Conservation (phyloP, 139 green algal species). For the Coccomyxa sp. region DNA sequence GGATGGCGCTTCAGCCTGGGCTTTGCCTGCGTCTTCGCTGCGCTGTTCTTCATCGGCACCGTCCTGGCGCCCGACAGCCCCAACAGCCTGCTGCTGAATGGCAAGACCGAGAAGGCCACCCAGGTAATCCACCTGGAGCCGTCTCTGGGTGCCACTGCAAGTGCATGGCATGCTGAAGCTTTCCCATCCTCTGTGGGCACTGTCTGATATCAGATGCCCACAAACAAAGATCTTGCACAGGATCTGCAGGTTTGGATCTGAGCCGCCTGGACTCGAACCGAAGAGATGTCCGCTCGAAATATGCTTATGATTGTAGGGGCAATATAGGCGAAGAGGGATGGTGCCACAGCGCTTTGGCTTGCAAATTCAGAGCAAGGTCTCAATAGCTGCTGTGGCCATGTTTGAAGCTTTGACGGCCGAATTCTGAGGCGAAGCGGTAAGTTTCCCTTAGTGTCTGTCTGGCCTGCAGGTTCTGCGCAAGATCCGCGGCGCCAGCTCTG, state of each 20-base stretch:
- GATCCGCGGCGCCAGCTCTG: too few relatives aligned
- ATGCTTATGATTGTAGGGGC: too few relatives aligned
- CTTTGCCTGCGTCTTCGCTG: too few relatives aligned
- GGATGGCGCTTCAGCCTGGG: too few relatives aligned
- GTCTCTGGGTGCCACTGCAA: too few relatives aligned
- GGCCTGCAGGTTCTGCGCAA: neutral
- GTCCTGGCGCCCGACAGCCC: conserved; percentile 65
- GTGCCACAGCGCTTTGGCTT: neutral
- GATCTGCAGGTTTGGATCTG: neutral
- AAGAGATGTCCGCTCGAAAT: neutral
- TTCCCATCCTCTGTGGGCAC: too few relatives aligned
- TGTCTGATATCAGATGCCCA: neutral
- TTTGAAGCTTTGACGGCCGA: neutral
- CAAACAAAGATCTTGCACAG: neutral
- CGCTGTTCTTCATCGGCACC: too few relatives aligned
- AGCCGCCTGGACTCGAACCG: neutral
- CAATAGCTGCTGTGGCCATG: neutral
- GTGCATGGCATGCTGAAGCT: neutral
- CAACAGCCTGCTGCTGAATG: conserved; percentile 59
- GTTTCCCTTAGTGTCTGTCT: too few relatives aligned
- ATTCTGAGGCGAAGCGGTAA: neutral
- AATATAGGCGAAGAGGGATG: neutral
- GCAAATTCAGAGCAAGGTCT: neutral
- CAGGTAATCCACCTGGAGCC: neutral
- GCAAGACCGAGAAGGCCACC: conserved; percentile 25